Percentiles rank a stretch among this genome's conserved stretches.
Evolutionary conservation across 805 yeast species (phyloP).

Genomic region (Candida nanaspora): DNA sequence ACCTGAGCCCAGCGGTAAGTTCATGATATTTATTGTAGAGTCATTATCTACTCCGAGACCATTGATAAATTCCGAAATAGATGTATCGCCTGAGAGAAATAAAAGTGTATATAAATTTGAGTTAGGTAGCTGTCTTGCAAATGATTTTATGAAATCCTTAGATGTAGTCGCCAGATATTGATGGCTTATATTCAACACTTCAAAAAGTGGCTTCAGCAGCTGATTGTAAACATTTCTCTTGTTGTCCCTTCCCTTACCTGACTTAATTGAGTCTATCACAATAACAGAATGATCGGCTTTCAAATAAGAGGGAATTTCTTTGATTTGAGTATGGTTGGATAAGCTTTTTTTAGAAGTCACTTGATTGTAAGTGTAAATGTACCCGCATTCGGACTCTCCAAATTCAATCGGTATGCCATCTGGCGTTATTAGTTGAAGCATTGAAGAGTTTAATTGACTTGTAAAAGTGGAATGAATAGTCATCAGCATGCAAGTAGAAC

Average conservation of each 20-base stretch:
- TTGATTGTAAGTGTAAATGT: too few species aligned
- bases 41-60: slow-evolving; percentile 14
- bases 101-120: slow-evolving; percentile 35
- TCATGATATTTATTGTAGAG: slow-evolving; percentile 18
- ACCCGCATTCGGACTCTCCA: not conserved
- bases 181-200: slow-evolving; percentile 27
- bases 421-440: too few species aligned
- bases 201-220: slow-evolving; percentile 42
- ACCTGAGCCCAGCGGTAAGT: slow-evolving; percentile 80
- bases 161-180: slow-evolving; percentile 37
- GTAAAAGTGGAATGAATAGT: too few species aligned
- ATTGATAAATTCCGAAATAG: slow-evolving; percentile 71
- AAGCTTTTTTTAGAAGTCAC: too few species aligned
- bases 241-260: slow-evolving; percentile 36
- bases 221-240: slow-evolving; percentile 30
- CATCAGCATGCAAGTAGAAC: too few species aligned
- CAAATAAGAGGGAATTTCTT: not conserved
- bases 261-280: slow-evolving; percentile 42
- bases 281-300: not conserved
- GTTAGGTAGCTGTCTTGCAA: slow-evolving; percentile 27
- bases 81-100: slow-evolving; percentile 81
- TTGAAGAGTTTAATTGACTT: too few species aligned
- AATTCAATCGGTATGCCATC: not conserved
- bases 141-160: slow-evolving; percentile 29
- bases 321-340: not conserved